These are phyloP conservation scores for Mallotus japonicus DNA, from an alignment of 441 rosid genomes.

Conservation along the genomic window DNA sequence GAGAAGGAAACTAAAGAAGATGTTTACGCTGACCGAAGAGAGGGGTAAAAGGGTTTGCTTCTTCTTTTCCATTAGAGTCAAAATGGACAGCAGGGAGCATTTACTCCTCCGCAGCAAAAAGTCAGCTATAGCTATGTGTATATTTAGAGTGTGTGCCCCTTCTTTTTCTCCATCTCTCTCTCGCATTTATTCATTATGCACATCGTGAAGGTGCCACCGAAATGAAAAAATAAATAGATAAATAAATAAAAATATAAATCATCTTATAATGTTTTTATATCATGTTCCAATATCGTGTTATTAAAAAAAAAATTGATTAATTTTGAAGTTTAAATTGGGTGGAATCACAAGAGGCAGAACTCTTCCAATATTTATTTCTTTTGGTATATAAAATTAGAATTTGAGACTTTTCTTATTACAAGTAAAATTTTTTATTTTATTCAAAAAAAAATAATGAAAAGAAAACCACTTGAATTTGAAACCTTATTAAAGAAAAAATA, in stretches of 20 bases:
- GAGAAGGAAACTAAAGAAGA: neutral
- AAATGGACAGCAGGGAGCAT: conserved; percentile 58
- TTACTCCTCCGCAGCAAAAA: conserved; percentile 53
- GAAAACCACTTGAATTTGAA: too few relatives aligned
- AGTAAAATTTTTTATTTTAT: too few relatives aligned
- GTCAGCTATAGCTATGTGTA: conserved; percentile 39
- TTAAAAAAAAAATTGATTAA: too few relatives aligned
- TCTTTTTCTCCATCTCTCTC: conserved; percentile 20
- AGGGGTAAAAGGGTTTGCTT: conserved; percentile 28
- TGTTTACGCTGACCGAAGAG: conserved; percentile 37
- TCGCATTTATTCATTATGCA: conserved; percentile 31
- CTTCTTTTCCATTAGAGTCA: conserved; percentile 43
- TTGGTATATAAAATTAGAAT: too few relatives aligned
- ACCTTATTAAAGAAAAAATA: too few relatives aligned
- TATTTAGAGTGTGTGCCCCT: neutral
- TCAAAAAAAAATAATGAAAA: too few relatives aligned
- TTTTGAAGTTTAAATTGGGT: too few relatives aligned
- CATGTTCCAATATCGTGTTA: too few relatives aligned
- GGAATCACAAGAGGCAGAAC: too few relatives aligned
- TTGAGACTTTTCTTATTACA: too few relatives aligned
- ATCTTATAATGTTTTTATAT: neutral
- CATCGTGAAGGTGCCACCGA: conserved; percentile 34
- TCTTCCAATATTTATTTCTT: too few relatives aligned
- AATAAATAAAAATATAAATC: too few relatives aligned
- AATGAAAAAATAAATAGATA: neutral